Evolutionary conservation across 2,329 filamentous ascomycete species (phyloP).

Genomic region (Cytospora piceicola): DNA sequence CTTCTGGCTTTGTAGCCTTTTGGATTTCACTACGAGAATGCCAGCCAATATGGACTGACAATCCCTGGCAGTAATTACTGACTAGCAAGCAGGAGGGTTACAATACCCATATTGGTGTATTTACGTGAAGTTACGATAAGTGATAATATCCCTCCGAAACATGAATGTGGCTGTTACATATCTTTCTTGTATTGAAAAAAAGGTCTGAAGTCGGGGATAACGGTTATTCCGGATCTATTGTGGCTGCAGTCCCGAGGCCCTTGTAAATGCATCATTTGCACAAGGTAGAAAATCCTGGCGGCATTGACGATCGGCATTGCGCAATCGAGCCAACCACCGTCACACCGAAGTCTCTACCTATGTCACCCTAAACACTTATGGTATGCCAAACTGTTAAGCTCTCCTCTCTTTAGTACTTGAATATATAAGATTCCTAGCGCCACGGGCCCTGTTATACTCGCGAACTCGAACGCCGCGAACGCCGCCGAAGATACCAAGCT

Average conservation of each 20-base stretch:
- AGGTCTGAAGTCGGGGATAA: background rate
- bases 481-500: background rate
- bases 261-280: background rate
- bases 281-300: background rate
- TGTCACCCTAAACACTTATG: background rate
- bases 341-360: background rate
- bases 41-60: too few species aligned
- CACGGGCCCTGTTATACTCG: background rate
- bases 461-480: background rate
- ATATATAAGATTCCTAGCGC: background rate
- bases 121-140: too few species aligned
- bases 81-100: too few species aligned
- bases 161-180: background rate
- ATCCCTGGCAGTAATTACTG: too few species aligned
- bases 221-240: background rate
- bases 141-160: too few species aligned
- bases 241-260: too few species aligned
- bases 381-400: too few species aligned
- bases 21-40: too few species aligned
- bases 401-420: background rate
- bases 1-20: too few species aligned
- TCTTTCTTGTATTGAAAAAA: background rate
- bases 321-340: conserved; percentile 7
- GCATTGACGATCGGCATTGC: conserved; percentile 17
- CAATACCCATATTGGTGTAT: too few species aligned